Conservation (phyloP, 208 protist genomes). For the Borovskyia barvae region DNA sequence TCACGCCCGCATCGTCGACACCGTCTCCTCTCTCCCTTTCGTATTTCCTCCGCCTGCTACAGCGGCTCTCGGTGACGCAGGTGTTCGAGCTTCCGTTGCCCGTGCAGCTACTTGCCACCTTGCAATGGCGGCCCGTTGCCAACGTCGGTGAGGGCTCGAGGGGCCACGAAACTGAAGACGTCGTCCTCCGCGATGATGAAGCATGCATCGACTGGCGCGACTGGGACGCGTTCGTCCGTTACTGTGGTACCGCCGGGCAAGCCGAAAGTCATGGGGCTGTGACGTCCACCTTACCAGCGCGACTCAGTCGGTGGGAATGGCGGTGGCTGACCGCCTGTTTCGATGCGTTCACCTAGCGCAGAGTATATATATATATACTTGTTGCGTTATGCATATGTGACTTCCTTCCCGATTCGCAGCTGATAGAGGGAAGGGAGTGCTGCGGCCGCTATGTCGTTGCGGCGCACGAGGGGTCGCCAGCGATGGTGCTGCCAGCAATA, state of each 20-base stretch:
- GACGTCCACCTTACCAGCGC: slow-evolving; percentile 2
- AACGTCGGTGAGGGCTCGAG: too few relatives aligned
- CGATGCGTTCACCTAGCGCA: too few relatives aligned
- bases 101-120: slow-evolving; percentile 39
- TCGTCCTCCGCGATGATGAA: neutral
- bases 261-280: too few relatives aligned
- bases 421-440: too few relatives aligned
- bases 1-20: neutral
- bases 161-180: neutral
- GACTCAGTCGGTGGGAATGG: slow-evolving; percentile 27
- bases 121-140: too few relatives aligned
- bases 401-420: too few relatives aligned
- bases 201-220: slow-evolving; percentile 8
- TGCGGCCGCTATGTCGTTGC: too few relatives aligned
- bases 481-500: too few relatives aligned
- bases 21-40: neutral
- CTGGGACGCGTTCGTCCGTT: slow-evolving; percentile 21
- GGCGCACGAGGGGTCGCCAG: too few relatives aligned
- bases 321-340: slow-evolving; percentile 31
- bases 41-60: slow-evolving; percentile 36
- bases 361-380: too few relatives aligned
- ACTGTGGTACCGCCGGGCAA: neutral
- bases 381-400: too few relatives aligned
- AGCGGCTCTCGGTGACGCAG: slow-evolving; percentile 48
- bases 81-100: slow-evolving; percentile 62